Base-by-base conservation (phyloP, 352 stramenopile species). In the Pythium vanterpoolii region DNA sequence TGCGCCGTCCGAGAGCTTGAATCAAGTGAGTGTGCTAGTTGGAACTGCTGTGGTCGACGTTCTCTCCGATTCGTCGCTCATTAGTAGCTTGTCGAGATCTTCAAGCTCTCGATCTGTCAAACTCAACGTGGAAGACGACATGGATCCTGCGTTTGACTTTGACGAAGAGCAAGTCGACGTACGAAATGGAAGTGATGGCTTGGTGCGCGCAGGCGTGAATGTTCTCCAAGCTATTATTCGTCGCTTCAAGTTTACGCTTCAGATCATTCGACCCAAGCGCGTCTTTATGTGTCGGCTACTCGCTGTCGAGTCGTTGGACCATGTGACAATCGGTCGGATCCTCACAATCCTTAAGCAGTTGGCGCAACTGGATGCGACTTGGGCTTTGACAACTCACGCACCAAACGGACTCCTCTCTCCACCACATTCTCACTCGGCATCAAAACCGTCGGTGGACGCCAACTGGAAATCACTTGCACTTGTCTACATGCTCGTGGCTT, bases 391-490 rank as follows among this genome's bases (percentile, higher is more conserved):
- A 46, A 38, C 46, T 58, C 58, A 27, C 57, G 19, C 19, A 24
- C 39, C 45, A 39, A 54, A 26, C 14, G 31, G 43, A 24, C 21
- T 54, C 3, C 13, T 39, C 3, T 36, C 50, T 38, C 34, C 50
- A 27, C 23, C 19, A 7, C 42, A 53, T 14, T 16, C 13, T 10
- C 43, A 36, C 42, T 47, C 42, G 16, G 28, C 43, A 27, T 56
- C 63, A 4, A 89, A 74, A 27, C 54, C 69, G 42, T 62, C 66
- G 23, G 65, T 66, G 5, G 71, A 89, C 33, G 69, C 61, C 6
- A 85, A 89, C 68, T 95, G 83, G 81, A 90, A 82, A 50, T 83
- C 72, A 1, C 62, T 89, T 0, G 79, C 83, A 31, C 50, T 91
- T 6, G 81, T 91, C 8, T 87, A 88, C 57, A 62, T 89, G 28